Percentiles rank a stretch among this genome's conserved stretches.
Evolutionary conservation across 2,329 filamentous ascomycete species (phyloP).

Genomic region (Dissoconium aciculare): DNA sequence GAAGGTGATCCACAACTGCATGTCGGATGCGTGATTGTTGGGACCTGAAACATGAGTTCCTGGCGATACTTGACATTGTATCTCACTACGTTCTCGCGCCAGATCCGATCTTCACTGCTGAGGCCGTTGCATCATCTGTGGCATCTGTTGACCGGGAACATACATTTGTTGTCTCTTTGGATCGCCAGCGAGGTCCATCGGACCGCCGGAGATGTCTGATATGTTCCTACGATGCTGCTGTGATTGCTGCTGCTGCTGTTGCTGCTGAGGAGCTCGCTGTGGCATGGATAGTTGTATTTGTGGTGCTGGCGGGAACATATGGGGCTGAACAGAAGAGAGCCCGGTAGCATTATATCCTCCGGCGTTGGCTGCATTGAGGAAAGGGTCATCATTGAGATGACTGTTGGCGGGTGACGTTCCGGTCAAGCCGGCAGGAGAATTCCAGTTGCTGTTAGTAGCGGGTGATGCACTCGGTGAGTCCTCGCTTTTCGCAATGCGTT

Average conservation of each 20-base stretch:
- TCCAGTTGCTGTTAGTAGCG: constrained; percentile 46
- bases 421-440: constrained; percentile 44
- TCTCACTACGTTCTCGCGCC: too few relatives aligned
- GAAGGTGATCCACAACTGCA: too few relatives aligned
- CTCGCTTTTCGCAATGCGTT: constrained; percentile 46
- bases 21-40: too few relatives aligned
- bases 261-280: constrained; percentile 7
- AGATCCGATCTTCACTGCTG: too few relatives aligned
- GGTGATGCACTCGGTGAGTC: constrained; percentile 49
- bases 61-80: too few relatives aligned
- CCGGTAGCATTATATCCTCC: constrained; percentile 24
- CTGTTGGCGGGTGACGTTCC: constrained; percentile 42
- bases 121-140: constrained; percentile 32
- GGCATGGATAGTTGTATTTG: constrained; percentile 26
- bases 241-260: constrained; percentile 13
- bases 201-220: constrained; percentile 44
- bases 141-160: constrained; percentile 26
- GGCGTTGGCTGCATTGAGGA: constrained; percentile 30
- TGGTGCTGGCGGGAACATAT: constrained; percentile 26
- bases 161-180: constrained; percentile 47
- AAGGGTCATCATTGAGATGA: constrained; percentile 30
- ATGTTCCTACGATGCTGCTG: constrained; percentile 41
- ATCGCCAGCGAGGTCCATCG: constrained; percentile 36
- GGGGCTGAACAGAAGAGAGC: constrained; percentile 22
- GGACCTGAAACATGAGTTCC: too few relatives aligned